Evolutionary conservation across 805 yeast genomes (phyloP), one percentile per base, ranked within the genome.

Genomic region (Candida pseudoglaebosa): DNA sequence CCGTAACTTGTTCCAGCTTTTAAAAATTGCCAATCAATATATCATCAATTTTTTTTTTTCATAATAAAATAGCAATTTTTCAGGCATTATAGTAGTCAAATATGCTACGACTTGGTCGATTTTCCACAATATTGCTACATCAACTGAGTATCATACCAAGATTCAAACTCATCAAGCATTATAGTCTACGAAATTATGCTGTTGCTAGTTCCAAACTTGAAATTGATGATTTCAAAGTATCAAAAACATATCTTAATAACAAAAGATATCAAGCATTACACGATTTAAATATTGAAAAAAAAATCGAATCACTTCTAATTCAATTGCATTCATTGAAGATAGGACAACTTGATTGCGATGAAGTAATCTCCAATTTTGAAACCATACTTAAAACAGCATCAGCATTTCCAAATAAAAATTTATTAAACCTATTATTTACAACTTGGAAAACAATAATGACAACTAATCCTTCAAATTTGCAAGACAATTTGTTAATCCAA

Each of bases 401-500:
- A 34, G 54, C 57, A 6, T 44, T 47, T 32, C 43, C 53, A 1
- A 35, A 38, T 9, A 40, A 42, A 2, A 44, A 39, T 12, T 45
- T 56, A 4, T 38, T 54, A 19, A 36, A 40, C 12, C 42, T 57
- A 32, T 35, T 56, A 12, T 44, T 59, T 32, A 48, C 48, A 17
- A 45, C 52, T 10, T 62, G 68, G 67, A 41, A 42, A 13, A 33
- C 38, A 4, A 49, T 52, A 4, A 56, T 61, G 33, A 15, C 4
- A 15, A 29, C 29, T 9, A 15, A 24, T 26, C n/a, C 5, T 15
- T 10, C 15, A 6, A 15, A 9, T 9, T 7, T 10, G 5, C 6
- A 5, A 6, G 29, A 26, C 5, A 19, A 41, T 13, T 34, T 26
- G 1, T 31, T 35, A 2, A 28, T 50, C 5, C 18, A n/a, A 5